Evolutionary conservation across 257 asterid genomes (phyloP), one percentile per base, ranked within the genome.

Genomic region (Nicotiana attenuata): DNA sequence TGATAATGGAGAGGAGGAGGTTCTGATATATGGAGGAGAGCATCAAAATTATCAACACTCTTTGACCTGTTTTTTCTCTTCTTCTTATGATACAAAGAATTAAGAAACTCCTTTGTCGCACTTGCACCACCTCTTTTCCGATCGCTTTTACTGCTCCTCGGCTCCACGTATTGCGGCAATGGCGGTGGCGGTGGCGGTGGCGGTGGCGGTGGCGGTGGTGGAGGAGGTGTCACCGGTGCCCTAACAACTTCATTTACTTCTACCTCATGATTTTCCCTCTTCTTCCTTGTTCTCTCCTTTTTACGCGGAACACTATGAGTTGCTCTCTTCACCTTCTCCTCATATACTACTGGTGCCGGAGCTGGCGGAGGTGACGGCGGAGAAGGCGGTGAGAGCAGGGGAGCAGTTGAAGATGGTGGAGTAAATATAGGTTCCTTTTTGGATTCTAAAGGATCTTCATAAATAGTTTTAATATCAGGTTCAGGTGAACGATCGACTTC

Each of bases 51-150:
- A 4, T 91, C 98, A 7, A 87, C 86, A 83, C 97, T 91, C 83
- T 83, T 92, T 77, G 91, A 97, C 82, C 97, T 88, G 33, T 91
- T 94, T 45, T 90, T 89, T 82, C 89, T 94, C 89, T 92, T 92
- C 90, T 89, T 96, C 77, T 94, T 95, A 50, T 86, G 88, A 86
- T 92, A 91, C 10, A 96, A 88, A 20, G 99, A 94, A 52, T 91
- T 90, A 75, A 92, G 65, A 82, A 96, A 93, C 83, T 89, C 95
- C 59, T 94, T 96, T 0, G 97, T 92, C 5, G 96, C 89, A 83
- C 82, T 93, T 56, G 87, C 83, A 2, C 95, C 93, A 47, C 87
- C 86, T 85, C 97, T 88, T 84, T 91, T 91, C 81, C 89, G 81
- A 20, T 87, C 93, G 6, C 83, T 86, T 83, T 83, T 88, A 77